Conservation (phyloP, 192 early-diverging fungal genomes). For the Pilobolus umbonatus region DNA sequence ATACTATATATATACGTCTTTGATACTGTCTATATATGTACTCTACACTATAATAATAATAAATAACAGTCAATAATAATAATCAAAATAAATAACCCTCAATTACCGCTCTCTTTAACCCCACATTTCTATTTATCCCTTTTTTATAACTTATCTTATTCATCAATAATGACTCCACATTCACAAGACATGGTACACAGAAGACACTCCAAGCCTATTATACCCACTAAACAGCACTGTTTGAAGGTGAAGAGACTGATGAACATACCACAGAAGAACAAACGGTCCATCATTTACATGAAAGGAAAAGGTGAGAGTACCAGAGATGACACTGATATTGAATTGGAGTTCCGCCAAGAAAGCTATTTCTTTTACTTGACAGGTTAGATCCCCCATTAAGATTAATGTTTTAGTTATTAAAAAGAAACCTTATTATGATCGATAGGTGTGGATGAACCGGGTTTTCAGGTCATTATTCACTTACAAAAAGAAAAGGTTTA, state of each 20-base stretch:
- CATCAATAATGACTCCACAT: constrained; percentile 18
- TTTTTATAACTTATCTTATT: not conserved
- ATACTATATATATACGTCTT: too few relatives aligned
- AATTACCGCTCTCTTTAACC: not conserved
- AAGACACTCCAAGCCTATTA: not conserved
- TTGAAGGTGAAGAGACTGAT: constrained; percentile 26
- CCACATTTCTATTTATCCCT: not conserved
- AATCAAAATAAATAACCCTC: too few relatives aligned
- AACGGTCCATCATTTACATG: constrained; percentile 35
- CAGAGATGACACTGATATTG: constrained; percentile 47
- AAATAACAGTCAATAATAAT: too few relatives aligned
- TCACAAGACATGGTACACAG: not conserved
- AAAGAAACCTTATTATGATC: not conserved
- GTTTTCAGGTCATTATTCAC: constrained; percentile 69
- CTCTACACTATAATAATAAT: too few relatives aligned
- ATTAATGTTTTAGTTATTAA: constrained; percentile 27
- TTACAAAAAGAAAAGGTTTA: constrained; percentile 56
- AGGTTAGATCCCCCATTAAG: constrained; percentile 43
- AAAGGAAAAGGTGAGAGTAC: constrained; percentile 52
- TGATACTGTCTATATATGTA: too few relatives aligned
- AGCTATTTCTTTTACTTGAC: constrained; percentile 87
- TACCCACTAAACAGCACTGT: constrained; percentile 35
- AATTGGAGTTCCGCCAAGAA: constrained; percentile 81
- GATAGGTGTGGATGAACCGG: constrained; percentile 66
- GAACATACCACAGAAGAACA: not conserved